Conservation (phyloP, 768 basidiomycete species). For the Serendipita sp. region DNA sequence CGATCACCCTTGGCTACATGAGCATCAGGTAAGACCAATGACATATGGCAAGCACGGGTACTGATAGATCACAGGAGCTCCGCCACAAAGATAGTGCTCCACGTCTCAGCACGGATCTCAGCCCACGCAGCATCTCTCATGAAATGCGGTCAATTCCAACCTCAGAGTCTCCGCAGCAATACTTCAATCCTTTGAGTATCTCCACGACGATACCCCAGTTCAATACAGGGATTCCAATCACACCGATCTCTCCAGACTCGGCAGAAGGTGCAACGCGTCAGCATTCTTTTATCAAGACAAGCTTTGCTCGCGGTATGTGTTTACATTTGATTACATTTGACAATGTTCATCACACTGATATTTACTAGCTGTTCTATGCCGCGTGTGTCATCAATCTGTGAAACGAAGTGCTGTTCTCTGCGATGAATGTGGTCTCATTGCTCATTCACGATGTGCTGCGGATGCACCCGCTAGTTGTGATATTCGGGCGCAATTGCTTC, state of each 20-base stretch:
- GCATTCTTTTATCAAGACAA: constrained; percentile 82
- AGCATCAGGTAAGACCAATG: constrained; percentile 44
- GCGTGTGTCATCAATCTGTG: constrained; percentile 62
- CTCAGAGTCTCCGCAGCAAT: neutral
- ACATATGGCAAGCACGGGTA: neutral
- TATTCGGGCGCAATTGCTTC: constrained; percentile 60
- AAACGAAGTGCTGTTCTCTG: constrained; percentile 83
- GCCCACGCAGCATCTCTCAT: constrained; percentile 37
- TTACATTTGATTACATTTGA: constrained; percentile 5
- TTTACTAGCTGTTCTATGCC: constrained; percentile 60
- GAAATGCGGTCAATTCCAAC: neutral
- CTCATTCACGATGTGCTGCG: constrained; percentile 59
- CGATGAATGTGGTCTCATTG: constrained; percentile 76
- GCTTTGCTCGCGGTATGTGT: constrained; percentile 75
- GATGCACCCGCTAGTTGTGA: constrained; percentile 71
- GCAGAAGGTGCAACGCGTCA: constrained; percentile 33
- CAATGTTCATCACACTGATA: neutral
- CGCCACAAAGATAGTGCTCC: constrained; percentile 91
- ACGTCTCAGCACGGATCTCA: constrained; percentile 71
- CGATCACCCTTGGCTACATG: constrained; percentile 82
- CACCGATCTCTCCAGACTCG: constrained; percentile 21
- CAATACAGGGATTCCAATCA: constrained; percentile 5
- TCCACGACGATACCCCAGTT: neutral
- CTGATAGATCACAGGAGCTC: constrained; percentile 36
- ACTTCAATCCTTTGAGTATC: neutral